phyloP scores from a whole-genome alignment of 2,329 filamentous ascomycete genomes.

The Cercospora janseana region DNA sequence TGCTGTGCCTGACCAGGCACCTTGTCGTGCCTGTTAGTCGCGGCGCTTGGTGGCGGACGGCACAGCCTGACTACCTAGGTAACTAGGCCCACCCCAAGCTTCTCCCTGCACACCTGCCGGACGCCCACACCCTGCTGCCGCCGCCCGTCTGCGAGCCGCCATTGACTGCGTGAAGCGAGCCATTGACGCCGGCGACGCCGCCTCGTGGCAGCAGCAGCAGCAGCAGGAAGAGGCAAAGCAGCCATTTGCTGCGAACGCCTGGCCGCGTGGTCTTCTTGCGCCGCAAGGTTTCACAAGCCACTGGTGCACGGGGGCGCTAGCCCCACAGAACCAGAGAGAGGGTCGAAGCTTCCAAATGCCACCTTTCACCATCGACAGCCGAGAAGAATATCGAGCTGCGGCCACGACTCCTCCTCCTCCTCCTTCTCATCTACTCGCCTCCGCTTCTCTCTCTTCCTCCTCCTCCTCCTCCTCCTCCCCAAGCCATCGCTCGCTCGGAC shows the following conservation, averaged over 20 bases:
- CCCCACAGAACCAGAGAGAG: conserved; percentile 6
- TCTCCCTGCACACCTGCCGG: too few species aligned
- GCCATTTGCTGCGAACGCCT: too few species aligned
- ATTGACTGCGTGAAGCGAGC: too few species aligned
- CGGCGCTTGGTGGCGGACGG: too few species aligned
- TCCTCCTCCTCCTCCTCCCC: conserved; percentile 7
- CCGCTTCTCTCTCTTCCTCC: background rate
- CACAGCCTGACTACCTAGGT: too few species aligned
- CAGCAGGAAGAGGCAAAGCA: too few species aligned
- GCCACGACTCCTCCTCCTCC: background rate
- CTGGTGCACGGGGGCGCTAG: conserved; percentile 9
- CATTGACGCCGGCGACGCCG: too few species aligned
- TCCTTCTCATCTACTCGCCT: background rate
- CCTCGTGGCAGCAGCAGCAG: too few species aligned
- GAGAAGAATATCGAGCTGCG: conserved; percentile 1
- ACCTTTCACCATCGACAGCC: conserved; percentile 6
- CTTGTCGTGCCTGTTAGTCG: background rate
- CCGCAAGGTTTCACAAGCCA: conserved; percentile 8
- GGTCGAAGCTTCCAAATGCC: conserved; percentile 8
- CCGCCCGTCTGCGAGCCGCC: too few species aligned
- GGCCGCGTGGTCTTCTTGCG: too few species aligned
- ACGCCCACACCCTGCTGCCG: too few species aligned
- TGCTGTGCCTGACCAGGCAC: background rate
- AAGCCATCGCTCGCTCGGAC: conserved; percentile 9
- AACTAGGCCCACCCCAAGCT: too few species aligned